A percentile compares a stretch with the other conserved stretches of the same genome.
phyloP scores from a whole-genome alignment of 768 basidiomycete genomes.

The Naganishia randhawae region DNA sequence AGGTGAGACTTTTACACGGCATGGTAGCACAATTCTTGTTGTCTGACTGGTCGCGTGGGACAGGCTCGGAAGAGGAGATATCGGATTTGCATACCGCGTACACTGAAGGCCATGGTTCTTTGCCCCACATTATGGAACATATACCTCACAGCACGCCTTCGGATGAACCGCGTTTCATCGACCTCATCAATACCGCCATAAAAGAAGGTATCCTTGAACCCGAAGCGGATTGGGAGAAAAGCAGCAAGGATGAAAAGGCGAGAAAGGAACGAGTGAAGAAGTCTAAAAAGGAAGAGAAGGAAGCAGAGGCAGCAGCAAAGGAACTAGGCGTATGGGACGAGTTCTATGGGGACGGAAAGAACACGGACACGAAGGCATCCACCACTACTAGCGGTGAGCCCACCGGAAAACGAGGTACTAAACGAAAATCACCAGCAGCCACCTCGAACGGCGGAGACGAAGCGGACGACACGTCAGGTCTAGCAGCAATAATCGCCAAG shows the following conservation, averaged over 20 bases:
- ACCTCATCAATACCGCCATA: slow-evolving; percentile 66
- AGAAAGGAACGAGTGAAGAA: slow-evolving; percentile 69
- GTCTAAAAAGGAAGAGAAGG: slow-evolving; percentile 71
- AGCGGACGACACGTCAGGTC: slow-evolving; percentile 58
- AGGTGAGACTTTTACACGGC: slow-evolving; percentile 55
- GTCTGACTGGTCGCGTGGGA: neutral
- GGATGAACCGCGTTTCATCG: slow-evolving; percentile 81
- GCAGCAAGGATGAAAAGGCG: slow-evolving; percentile 74
- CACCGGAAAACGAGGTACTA: neutral
- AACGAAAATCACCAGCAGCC: slow-evolving; percentile 8
- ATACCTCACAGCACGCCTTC: slow-evolving; percentile 79
- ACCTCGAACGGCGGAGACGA: slow-evolving; percentile 28
- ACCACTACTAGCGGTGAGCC: neutral
- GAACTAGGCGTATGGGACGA: slow-evolving; percentile 87
- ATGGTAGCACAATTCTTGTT: neutral
- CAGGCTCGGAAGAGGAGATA: slow-evolving; percentile 81
- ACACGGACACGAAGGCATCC: slow-evolving; percentile 20
- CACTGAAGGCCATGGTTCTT: slow-evolving; percentile 63
- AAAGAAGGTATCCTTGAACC: slow-evolving; percentile 57
- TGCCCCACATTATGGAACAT: slow-evolving; percentile 74
- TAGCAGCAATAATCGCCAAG: slow-evolving; percentile 78
- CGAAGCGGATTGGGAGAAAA: slow-evolving; percentile 62
- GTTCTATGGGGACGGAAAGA: slow-evolving; percentile 59
- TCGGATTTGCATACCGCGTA: slow-evolving; percentile 76
- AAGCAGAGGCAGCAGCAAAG: slow-evolving; percentile 75